Evolutionary conservation across 129 eudicot species (phyloP), one percentile per base, ranked within the genome.

Genomic region (Chrysanthemum makinoi): DNA sequence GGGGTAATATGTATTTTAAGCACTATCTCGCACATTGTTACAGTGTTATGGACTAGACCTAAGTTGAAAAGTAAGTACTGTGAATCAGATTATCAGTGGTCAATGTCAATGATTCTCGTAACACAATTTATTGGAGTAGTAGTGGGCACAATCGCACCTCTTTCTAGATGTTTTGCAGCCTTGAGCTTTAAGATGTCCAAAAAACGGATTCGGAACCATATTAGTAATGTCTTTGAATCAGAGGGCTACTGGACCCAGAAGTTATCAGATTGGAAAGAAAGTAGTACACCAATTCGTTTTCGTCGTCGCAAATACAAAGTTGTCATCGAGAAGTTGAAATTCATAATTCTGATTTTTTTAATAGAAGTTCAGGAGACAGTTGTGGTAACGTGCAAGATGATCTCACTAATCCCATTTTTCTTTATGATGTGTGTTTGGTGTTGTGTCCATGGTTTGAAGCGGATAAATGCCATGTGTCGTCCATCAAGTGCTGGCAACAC

Each of bases 311-410:
- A 18, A 62, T 28, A 50, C 53, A 62, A 60, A 54, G 60, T 19
- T 13, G 8, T 48, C 35, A 57, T 49, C 28, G 7, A 49, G 2
- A 2, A 47, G 20, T 0, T 24, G 1, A 47, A 26, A 49, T 61
- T 19, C 39, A 11, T 43, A 0, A 1, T 73, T 48, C 51, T 73
- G 3, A 62, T 10, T 7, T 0, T 73, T 1, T 62, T 57, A 1
- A 47, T 73, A 14, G 30, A 19, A 4, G 30, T 73, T 61, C 77
- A 62, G 33, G 15, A 14, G n/a, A 10, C 20, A 24, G 65, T 73
- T 62, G 69, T 73, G 59, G 50, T 73, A 49, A 22, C 57, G 1
- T 78, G 86, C 83, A 84, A 84, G 39, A 26, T 67, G 20, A 46
- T 75, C 13, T 60, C 39, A 2, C 5, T 67, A 10, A 15, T 65